Evolutionary conservation across 2,329 filamentous ascomycete genomes (phyloP), one percentile per base, ranked within the genome.

Genomic region (Cucurbitaria berberidis): DNA sequence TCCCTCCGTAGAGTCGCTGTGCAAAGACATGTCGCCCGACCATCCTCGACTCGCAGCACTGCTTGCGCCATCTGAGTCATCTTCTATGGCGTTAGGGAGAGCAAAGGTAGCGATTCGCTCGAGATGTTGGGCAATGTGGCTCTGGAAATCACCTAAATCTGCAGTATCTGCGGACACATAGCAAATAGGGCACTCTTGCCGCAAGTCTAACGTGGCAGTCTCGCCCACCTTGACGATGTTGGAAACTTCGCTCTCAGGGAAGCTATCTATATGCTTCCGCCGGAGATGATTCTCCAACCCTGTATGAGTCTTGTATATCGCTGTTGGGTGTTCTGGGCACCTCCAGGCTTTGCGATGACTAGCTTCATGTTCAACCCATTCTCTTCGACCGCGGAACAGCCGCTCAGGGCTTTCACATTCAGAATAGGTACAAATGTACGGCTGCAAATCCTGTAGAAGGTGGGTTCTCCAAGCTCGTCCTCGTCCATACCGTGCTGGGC

Each of bases 331-430:
- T 34, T 74, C 69, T 0, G 70, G 70, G 36, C 73, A 75, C 46
- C 73, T 64, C 72, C 72, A 75, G 0, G 63, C 64, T 58, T 72
- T 74, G 19, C 73, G 65, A 50, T 75, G 73, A 22, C 57, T 64
- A n/a, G 66, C 67, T 62, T 75, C 72, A 41, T 75, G 73, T 26
- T 74, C 72, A 7, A 58, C 55, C 73, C 73, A 75, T 48, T 75
- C 72, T 22, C 72, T 63, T 2, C 73, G 70, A 48, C 70, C 74
- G 6, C 72, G 68, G 32, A 74, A 74, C 7, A 76, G 60, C 39
- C 67, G 67, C 24, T 70, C 61, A 0, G 58, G 50, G 10, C 48
- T 57, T 15, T 67, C 54, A 38, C 73, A 76, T 16, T 70, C 61
- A 18, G 48, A 34, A 43, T 75, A 74, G 2, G 73, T 76, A 45